Percentiles rank a stretch among this genome's conserved stretches.
These are phyloP conservation scores for Fagus crenata DNA, from an alignment of 306 rosid genomes.

Conservation along the genomic window DNA sequence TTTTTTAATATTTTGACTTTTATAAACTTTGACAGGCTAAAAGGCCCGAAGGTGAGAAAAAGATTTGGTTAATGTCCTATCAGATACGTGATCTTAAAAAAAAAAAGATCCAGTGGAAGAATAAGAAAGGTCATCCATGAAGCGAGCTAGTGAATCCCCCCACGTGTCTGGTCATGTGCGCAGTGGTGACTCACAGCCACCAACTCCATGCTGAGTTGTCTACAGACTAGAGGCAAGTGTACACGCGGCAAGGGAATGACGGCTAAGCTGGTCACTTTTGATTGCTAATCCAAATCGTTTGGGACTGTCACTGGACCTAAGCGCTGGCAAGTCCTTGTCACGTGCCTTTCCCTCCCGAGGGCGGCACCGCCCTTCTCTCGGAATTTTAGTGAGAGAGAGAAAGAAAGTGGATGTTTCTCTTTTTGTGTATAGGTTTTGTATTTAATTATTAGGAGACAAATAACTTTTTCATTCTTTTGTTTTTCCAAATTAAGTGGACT, in stretches of 20 bases:
- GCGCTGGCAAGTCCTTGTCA: conserved; percentile 44
- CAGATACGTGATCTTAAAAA: conserved; percentile 21
- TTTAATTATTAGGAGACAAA: background rate
- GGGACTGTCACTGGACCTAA: too few species aligned
- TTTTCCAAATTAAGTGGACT: too few species aligned
- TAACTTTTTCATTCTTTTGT: too few species aligned
- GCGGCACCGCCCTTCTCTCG: conserved; percentile 60
- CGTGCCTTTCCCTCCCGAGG: conserved; percentile 41
- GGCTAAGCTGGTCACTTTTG: conserved; percentile 9
- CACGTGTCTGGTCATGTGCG: conserved; percentile 30
- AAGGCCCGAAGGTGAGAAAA: conserved; percentile 9
- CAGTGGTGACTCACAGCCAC: conserved; percentile 9
- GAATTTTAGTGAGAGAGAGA: too few species aligned
- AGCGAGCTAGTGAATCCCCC: background rate
- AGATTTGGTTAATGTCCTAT: conserved; percentile 2
- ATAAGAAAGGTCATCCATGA: too few species aligned
- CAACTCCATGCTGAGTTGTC: conserved; percentile 11
- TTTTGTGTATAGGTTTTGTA: background rate
- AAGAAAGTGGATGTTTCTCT: background rate
- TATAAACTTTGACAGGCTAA: background rate
- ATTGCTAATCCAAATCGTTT: background rate
- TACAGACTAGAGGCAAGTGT: background rate
- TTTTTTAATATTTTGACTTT: background rate
- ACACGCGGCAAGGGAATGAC: conserved; percentile 27
- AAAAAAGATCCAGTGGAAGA: background rate